Conservation (phyloP, 1,284 basidiomycete genomes). For the Sporisorium reilianum region DNA sequence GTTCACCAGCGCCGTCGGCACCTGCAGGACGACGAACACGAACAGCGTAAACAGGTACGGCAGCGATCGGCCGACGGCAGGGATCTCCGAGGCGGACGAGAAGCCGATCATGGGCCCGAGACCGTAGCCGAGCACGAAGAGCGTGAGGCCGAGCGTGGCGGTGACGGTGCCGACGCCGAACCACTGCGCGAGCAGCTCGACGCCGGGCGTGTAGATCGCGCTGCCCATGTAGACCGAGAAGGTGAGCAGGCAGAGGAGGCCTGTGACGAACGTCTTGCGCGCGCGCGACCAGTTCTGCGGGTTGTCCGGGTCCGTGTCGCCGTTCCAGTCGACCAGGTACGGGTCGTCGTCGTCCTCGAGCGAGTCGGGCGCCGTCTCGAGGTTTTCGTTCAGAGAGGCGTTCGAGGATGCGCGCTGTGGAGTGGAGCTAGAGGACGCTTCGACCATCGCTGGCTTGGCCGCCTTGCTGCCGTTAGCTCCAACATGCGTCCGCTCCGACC, state of each 20-base stretch:
- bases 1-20: conserved; percentile 43
- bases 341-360: conserved; percentile 47
- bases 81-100: conserved; percentile 67
- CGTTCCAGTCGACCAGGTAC: conserved; percentile 71
- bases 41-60: conserved; percentile 52
- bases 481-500: conserved; percentile 14
- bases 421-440: conserved; percentile 30
- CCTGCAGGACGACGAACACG: conserved; percentile 53
- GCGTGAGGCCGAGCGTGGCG: conserved; percentile 46
- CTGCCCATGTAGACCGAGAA: conserved; percentile 76
- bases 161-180: conserved; percentile 33
- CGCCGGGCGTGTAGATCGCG: conserved; percentile 74
- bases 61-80: conserved; percentile 54
- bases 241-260: conserved; percentile 64
- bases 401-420: too few relatives aligned
- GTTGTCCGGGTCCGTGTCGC: conserved; percentile 63
- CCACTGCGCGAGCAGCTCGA: conserved; percentile 71
- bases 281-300: conserved; percentile 66
- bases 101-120: conserved; percentile 64
- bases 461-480: background rate
- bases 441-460: conserved; percentile 72
- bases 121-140: conserved; percentile 59
- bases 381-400: background rate
- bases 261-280: conserved; percentile 64
- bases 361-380: conserved; percentile 18